Base-by-base conservation (phyloP, 805 yeast genomes). In the Candida endomychidarum region DNA sequence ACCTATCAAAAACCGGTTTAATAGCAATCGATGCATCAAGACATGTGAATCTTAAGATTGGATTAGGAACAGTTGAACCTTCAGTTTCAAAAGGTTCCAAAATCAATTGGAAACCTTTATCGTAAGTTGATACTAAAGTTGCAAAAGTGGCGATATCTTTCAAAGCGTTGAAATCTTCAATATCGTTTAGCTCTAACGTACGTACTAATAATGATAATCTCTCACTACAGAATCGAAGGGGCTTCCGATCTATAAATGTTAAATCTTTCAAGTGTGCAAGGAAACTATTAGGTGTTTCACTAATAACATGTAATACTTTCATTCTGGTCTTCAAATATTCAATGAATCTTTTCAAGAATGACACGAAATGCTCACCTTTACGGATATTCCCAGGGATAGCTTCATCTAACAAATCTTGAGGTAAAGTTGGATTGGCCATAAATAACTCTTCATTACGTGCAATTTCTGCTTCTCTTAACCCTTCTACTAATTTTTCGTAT, bases 61-160 rank as follows among this genome's bases (percentile, higher is more conserved):
- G 99, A 60, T 93, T 93, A 0, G 99, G 99, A 21, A 95, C 99
- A 0, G 96, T 89, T 5, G 86, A 77, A 3, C 90, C 89, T 57
- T 89, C 93, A 0, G 96, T 83, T 59, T 93, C 99, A 63, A 81
- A 93, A 0, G 99, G 99, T 58, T 93, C 99, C 38, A 93, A 68
- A 47, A 93, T 93, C 42, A 93, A 71, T 53, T 86, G 80, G 57
- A 93, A 93, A 0, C 99, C 99, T 22, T 80, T 75, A 50, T 93
- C 99, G 63, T 93, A 93, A 0, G 99, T 93, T 0, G 98, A 83
- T 0, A 93, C 93, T 27, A 93, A 70, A 0, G 99, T 91, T 0
- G 99, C 99, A 71, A 93, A 91, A 0, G 96, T 89, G 0, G 96
- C 97, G 42, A 93, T 86, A 56, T 93, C 99, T 56, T 93, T 95